Conservation (phyloP, 257 asterid species). For the Capsicum baccatum region DNA sequence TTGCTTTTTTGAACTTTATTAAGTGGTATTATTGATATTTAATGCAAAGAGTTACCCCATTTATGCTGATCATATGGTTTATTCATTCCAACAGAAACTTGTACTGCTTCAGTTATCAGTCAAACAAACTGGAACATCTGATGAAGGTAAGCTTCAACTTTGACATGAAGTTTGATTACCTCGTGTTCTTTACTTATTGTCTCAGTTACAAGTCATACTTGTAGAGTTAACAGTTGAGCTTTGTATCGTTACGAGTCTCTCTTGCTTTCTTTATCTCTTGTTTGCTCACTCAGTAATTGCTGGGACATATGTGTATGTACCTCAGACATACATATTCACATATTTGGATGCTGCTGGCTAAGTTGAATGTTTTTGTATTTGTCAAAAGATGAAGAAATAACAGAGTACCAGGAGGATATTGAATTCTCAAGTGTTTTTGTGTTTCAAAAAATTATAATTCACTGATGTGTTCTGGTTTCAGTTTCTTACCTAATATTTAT, state of each 20-base stretch:
- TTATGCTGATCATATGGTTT: constrained; percentile 13
- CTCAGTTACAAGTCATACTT: constrained; percentile 15
- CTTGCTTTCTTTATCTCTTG: constrained; percentile 9
- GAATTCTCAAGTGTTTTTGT: background rate
- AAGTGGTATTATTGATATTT: background rate
- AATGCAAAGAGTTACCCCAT: background rate
- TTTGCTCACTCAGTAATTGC: background rate
- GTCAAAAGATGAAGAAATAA: constrained; percentile 1
- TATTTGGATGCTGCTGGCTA: background rate
- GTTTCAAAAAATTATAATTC: background rate
- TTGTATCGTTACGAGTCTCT: background rate
- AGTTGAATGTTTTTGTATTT: background rate
- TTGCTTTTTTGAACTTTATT: background rate
- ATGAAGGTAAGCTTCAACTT: constrained; percentile 70
- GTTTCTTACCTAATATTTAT: background rate
- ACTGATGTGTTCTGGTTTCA: background rate
- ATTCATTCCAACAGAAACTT: constrained; percentile 60
- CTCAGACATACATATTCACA: background rate
- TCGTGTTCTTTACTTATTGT: background rate
- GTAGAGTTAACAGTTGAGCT: background rate
- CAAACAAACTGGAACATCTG: constrained; percentile 95
- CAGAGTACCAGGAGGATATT: background rate
- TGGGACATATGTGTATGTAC: background rate
- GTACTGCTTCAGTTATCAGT: constrained; percentile 91
- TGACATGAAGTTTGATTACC: background rate